Evolutionary conservation across 352 stramenopile genomes (phyloP), one percentile per base, ranked within the genome.

Genomic region (Pythium phragmiticola): DNA sequence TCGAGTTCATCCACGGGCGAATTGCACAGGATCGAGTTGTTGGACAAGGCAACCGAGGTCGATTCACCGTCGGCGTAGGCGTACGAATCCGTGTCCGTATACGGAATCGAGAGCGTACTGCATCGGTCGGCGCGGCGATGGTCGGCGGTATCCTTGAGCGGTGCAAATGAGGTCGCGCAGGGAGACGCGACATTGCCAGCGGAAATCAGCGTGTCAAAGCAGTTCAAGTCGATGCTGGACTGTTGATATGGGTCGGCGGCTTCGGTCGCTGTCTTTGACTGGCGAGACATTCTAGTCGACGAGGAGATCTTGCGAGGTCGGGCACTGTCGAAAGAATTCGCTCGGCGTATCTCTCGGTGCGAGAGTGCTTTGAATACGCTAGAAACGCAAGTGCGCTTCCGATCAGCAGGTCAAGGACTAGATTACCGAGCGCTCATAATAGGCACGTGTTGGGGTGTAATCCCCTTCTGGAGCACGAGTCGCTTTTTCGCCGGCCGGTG

Each of bases 191-290:
- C 26, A 26, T 37, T 16, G 12, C 28, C n/a, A 16, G 57, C 36
- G 6, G 41, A 14, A 39, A 65, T 7, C 17, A 65, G 48, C 16
- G 58, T 52, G 58, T 65, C 58, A 16, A 58, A 65, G 58, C 47
- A 43, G 39, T n/a, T 48, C 36, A 65, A 34, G 28, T 65, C 51
- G 50, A 60, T 55, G 49, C 50, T 55, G 7, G 41, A 49, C 8
- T 47, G 28, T 1, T 9, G 16, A n/a, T 47, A n/a, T 11, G 54
- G n/a, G 19, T 12, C 39, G 26, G 39, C 45, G 39, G 45, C 16
- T 8, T 11, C 19, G 4, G 28, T 7, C 7, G n/a, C 14, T 13
- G 4, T 23, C 17, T 49, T 26, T n/a, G 9, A 49, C 19, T 36
- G 33, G 23, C 26, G 26, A 5, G 26, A 30, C 26, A 30, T 30